Evolutionary conservation across 768 basidiomycete species (phyloP).

Genomic region (Amanita muscaria): DNA sequence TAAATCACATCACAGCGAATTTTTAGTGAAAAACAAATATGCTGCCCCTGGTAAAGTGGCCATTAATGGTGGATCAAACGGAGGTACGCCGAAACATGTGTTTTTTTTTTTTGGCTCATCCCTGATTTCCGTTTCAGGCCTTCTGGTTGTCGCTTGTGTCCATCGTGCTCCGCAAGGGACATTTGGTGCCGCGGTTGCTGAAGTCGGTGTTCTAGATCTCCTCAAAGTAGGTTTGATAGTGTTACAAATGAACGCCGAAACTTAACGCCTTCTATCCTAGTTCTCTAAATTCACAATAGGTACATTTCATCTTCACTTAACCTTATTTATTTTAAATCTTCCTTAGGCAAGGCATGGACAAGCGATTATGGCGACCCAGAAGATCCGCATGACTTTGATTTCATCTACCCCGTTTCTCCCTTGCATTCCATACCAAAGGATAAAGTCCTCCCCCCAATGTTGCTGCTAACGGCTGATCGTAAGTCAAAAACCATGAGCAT

Average conservation of each 20-base stretch:
- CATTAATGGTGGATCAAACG: slow-evolving; percentile 77
- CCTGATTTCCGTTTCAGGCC: slow-evolving; percentile 30
- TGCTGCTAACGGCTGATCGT: slow-evolving; percentile 83
- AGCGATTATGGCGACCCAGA: slow-evolving; percentile 75
- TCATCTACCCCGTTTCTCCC: slow-evolving; percentile 72
- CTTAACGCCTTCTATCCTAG: slow-evolving; percentile 22
- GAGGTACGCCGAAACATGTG: slow-evolving; percentile 40
- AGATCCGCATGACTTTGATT: slow-evolving; percentile 73
- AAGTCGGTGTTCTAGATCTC: slow-evolving; percentile 76
- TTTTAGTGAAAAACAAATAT: slow-evolving; percentile 64
- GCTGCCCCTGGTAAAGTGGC: slow-evolving; percentile 61
- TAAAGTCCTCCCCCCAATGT: slow-evolving; percentile 54
- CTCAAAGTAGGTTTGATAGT: slow-evolving; percentile 45
- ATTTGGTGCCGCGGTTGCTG: slow-evolving; percentile 71
- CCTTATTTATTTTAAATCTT: not conserved
- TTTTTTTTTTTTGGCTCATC: not conserved
- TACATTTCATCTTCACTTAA: slow-evolving; percentile 14
- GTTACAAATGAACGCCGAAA: not conserved
- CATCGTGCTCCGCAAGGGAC: slow-evolving; percentile 69
- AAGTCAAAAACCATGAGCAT: no score
- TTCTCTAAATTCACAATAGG: slow-evolving; percentile 76
- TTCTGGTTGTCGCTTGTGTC: slow-evolving; percentile 78
- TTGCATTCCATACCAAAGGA: slow-evolving; percentile 66
- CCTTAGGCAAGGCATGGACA: slow-evolving; percentile 62
- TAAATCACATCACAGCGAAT: slow-evolving; percentile 36